phyloP scores from a whole-genome alignment of 2,329 filamentous ascomycete species.

The Colletotrichum sp. region DNA sequence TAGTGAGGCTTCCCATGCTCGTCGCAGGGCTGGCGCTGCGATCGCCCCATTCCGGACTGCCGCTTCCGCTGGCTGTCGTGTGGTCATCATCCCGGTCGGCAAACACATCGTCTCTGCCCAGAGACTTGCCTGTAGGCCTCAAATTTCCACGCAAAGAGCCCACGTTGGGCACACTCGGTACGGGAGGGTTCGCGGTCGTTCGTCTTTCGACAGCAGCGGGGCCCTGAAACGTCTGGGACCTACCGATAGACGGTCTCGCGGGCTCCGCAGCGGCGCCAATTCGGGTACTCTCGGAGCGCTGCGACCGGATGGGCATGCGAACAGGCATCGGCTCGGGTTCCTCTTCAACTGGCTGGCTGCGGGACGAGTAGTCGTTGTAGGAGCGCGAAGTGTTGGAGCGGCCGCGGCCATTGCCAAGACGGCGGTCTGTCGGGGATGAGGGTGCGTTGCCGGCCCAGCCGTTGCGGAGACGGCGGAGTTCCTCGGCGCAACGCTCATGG shows the following conservation, averaged over 20 bases:
- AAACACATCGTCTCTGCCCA: conserved; percentile 48
- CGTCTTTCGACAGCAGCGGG: conserved; percentile 20
- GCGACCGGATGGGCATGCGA: conserved; percentile 50
- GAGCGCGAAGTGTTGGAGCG: conserved; percentile 57
- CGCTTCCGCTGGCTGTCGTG: conserved; percentile 54
- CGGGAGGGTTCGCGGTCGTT: conserved; percentile 1
- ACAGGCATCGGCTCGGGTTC: conserved; percentile 35
- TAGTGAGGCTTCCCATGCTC: conserved; percentile 58
- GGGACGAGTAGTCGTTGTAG: conserved; percentile 33
- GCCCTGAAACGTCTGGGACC: conserved; percentile 45
- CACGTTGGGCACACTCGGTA: conserved; percentile 30
- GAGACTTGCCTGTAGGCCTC: conserved; percentile 47
- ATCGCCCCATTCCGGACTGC: conserved; percentile 55
- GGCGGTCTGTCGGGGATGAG: conserved; percentile 23
- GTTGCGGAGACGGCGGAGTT: conserved; percentile 65
- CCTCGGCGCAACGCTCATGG: conserved; percentile 88
- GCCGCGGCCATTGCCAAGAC: conserved; percentile 34
- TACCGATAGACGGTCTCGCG: conserved; percentile 39
- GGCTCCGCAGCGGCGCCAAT: conserved; percentile 37
- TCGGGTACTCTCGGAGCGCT: conserved; percentile 7
- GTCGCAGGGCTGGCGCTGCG: conserved; percentile 61
- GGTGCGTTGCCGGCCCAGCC: conserved; percentile 41
- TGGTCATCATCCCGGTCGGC: conserved; percentile 53
- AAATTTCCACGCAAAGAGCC: conserved; percentile 45
- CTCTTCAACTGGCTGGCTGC: conserved; percentile 35